Base-by-base conservation (phyloP, 2,329 filamentous ascomycete species). In the Fusarium tjaetaba region DNA sequence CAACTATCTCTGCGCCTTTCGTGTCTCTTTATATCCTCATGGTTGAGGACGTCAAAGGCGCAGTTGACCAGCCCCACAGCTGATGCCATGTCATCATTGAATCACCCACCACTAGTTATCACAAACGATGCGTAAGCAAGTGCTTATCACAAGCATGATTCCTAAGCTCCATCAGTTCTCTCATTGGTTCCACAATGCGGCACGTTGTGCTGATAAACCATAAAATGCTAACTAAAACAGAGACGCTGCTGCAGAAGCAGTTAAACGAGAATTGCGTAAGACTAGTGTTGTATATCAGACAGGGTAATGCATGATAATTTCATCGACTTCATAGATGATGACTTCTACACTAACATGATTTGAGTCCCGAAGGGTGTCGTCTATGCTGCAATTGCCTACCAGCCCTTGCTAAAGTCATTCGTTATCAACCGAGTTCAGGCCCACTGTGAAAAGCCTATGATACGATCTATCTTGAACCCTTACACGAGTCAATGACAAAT, bases 121-220 rank as follows among this genome's bases (percentile, higher is more conserved):
- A 42, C 26, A 16, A 55, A 60, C 8, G 24, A 39, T 70, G 32
- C 53, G 48, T 70, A 55, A 70, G 66, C 68, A 70, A 60, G 42
- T 14, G 60, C 52, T 65, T 63, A 52, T 48, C 46, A 30, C 2
- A 11, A 4, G 4, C 10, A 5, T 22, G 26, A 38, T 62, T 46
- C 16, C 38, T 65, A 65, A 65, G 39, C 58, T 10, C 14, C 3
- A 34, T 13, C 5, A 6, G 0, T 6, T 4, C 20, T 48, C 16
- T 11, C 1, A 61, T 48, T 14, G 53, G 55, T 7, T 20, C 7
- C 11, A 15, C 2, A 1, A 1, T 22, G 15, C 1, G 18, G 18
- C 1, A 3, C n/a, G 7, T 6, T 13, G 15, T 16, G 49, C 30
- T 60, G 18, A 28, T 26, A 13, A 34, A 61, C 20, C n/a, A 15